Evolutionary conservation across 345 rosid genomes (phyloP).

Genomic region (Mangifera indica): DNA sequence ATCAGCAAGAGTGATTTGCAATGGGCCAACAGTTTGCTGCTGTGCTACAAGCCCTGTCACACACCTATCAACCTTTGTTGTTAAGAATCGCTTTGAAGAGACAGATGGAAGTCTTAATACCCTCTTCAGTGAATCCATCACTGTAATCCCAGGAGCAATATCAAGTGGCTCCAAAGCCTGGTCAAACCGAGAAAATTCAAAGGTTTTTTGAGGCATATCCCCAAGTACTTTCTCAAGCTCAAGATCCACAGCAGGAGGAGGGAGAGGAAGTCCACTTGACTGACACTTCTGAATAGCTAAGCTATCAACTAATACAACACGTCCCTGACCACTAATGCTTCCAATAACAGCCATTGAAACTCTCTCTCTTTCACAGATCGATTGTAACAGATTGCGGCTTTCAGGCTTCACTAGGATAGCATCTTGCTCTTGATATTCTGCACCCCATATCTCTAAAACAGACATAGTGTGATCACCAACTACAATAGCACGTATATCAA

Average conservation of each 20-base stretch:
- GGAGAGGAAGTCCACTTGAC: conserved; percentile 63
- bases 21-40: conserved; percentile 95
- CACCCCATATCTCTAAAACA: conserved; percentile 96
- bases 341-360: conserved; percentile 93
- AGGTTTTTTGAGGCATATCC: conserved; percentile 86
- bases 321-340: conserved; percentile 71
- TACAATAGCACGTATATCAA: conserved; percentile 72
- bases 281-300: conserved; percentile 46
- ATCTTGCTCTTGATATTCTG: conserved; percentile 98
- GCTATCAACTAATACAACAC: conserved; percentile 70
- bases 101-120: conserved; percentile 83
- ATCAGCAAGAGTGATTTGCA: conserved; percentile 90
- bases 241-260: conserved; percentile 88
- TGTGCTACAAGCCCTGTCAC: conserved; percentile 97
- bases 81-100: conserved; percentile 78
- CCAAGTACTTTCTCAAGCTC: conserved; percentile 94
- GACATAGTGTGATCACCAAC: conserved; percentile 97
- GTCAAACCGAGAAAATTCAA: conserved; percentile 61
- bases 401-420: conserved; percentile 89
- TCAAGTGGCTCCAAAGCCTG: conserved; percentile 65
- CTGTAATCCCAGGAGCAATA: conserved; percentile 81
- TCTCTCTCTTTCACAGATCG: conserved; percentile 88
- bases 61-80: conserved; percentile 92
- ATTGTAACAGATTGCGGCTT: conserved; percentile 60
- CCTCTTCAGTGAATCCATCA: conserved; percentile 83